A percentile compares a stretch with the other conserved stretches of the same genome.
Conservation (phyloP, 192 early-diverging fungal species). For the Backusella macrospora region DNA sequence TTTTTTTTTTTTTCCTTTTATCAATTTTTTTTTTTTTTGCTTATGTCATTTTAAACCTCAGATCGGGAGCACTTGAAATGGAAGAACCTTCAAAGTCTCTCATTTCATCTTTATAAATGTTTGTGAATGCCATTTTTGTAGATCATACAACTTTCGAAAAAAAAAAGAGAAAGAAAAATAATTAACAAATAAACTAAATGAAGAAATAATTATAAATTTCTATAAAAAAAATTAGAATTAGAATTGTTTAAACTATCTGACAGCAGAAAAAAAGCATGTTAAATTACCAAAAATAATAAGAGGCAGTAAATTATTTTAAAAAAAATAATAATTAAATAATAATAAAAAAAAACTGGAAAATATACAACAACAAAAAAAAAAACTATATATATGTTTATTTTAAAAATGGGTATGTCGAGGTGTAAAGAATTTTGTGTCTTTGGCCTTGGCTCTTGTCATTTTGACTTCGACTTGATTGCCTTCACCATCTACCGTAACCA, state of each 20-base stretch:
- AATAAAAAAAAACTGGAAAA: conserved; percentile 9
- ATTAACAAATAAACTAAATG: no score
- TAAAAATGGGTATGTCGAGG: conserved; percentile 21
- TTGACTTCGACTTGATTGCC: conserved; percentile 34
- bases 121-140: no score
- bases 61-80: neutral
- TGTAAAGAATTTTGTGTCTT: conserved; percentile 20
- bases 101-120: no score
- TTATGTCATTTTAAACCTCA: conserved; percentile 8
- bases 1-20: neutral
- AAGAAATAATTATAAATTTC: no score
- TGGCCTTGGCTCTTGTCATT: conserved; percentile 33
- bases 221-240: neutral
- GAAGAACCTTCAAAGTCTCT: neutral
- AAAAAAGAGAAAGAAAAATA: no score
- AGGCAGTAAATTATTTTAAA: no score
- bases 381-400: conserved; percentile 14
- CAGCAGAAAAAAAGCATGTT: neutral
- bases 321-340: conserved; percentile 12
- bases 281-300: neutral
- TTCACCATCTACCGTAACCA: conserved; percentile 34
- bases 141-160: no score
- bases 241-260: neutral
- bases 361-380: neutral
- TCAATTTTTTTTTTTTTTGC: conserved; percentile 16